Base-by-base conservation (phyloP, 805 yeast genomes). In the Myxozyma neglecta region DNA sequence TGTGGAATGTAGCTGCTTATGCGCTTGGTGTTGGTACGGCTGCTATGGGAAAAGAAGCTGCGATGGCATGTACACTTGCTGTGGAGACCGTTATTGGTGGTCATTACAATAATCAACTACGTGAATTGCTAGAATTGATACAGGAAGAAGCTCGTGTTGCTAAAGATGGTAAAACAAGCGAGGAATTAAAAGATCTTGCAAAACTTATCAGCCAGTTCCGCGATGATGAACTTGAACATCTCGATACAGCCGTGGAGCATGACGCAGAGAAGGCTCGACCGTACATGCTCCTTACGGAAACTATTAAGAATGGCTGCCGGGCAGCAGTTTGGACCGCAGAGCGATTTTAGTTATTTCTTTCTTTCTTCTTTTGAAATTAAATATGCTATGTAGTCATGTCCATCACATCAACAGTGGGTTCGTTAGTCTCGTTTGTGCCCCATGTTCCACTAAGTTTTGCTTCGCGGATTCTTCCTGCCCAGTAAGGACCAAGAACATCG, bases 51-150 rank as follows among this genome's bases (percentile, higher is more conserved):
- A 90, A 90, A 71, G 97, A 93, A 72, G 97, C 97, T 1, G 98
- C 99, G 1, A 94, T 94, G 99, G 98, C 99, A 0, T 94, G 99
- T 73, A 94, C 99, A 0, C 98, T 92, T 63, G 98, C 98, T 0
- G 98, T 94, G 1, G 99, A 94, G 75, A 94, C 99, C 0, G 98
- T 94, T 6, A 94, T 94, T 73, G 99, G 99, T 1, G 89, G 89
- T 1, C 99, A 94, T 73, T 94, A 94, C 75, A 94, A 94, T 72
- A 86, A 85, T 64, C 99, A 94, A 74, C 78, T 94, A 67, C 80
- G 99, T 56, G 84, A 85, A 45, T 78, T 94, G 59, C 53, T 58
- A 9, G 32, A 40, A 36, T 40, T 65, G 43, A 37, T 63, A n/a
- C 53, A 57, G 18, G n/a, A 45, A n/a, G 64, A 62, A 35, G 58